Percentiles rank a stretch among this genome's conserved stretches.
Conservation (phyloP, 2,329 filamentous ascomycete genomes). For the Fusarium tanahbumbuense region DNA sequence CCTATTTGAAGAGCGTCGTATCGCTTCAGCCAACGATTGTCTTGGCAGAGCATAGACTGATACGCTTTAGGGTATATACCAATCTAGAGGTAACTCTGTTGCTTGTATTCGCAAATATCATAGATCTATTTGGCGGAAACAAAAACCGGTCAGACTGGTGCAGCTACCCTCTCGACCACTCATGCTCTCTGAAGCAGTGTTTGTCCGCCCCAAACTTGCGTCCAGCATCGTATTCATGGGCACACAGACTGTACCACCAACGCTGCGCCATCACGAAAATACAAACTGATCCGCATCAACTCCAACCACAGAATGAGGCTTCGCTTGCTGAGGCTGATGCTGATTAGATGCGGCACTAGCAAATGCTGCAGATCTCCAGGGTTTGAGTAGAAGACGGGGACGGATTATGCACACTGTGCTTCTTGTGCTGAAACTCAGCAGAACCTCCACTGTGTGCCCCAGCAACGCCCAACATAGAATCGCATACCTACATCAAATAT, state of each 20-base stretch:
- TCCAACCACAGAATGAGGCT: slow-evolving; percentile 22
- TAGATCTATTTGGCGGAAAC: not conserved
- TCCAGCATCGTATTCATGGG: slow-evolving; percentile 41
- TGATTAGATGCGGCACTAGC: slow-evolving; percentile 10
- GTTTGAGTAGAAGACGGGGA: not conserved
- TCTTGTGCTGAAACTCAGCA: slow-evolving; percentile 3
- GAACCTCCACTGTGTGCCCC: slow-evolving; percentile 17
- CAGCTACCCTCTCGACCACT: slow-evolving; percentile 12
- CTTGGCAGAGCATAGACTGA: not conserved
- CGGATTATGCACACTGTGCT: slow-evolving; percentile 24
- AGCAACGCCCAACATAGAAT: slow-evolving; percentile 24
- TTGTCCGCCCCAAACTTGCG: slow-evolving; percentile 27
- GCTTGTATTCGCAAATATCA: not conserved
- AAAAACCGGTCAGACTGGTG: slow-evolving; percentile 23
- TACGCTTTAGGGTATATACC: not conserved
- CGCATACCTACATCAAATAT: not conserved
- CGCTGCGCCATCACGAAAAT: slow-evolving; percentile 27
- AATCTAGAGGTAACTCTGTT: not conserved
- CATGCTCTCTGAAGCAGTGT: slow-evolving; percentile 8
- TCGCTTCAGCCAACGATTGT: not conserved
- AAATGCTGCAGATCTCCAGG: slow-evolving; percentile 6
- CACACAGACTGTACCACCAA: slow-evolving; percentile 31
- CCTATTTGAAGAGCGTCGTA: not conserved
- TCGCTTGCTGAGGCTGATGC: slow-evolving; percentile 11
- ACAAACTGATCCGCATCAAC: slow-evolving; percentile 4